Evolutionary conservation across 495 filamentous ascomycete genomes (phyloP), one percentile per base, ranked within the genome.

Genomic region (Hypoxylon cercidicola): DNA sequence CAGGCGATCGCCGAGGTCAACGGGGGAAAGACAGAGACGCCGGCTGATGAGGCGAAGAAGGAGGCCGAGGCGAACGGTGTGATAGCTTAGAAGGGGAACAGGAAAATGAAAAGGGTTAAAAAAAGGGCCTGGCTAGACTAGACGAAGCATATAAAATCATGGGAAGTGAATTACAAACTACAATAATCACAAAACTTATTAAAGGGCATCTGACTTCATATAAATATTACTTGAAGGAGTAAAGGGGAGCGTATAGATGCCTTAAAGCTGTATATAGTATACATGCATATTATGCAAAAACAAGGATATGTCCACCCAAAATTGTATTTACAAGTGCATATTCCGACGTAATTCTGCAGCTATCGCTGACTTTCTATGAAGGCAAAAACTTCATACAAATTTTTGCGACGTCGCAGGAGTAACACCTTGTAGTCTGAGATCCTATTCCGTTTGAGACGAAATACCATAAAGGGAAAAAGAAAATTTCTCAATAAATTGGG

Each of bases 1-100:
- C 75, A 65, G 46, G 88, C 91, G 25, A 67, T 98, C 57, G 76
- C 65, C 3, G 84, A 85, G 58, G 80, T 88, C 16, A 72, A 81
- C 35, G 74, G 74, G 4, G 66, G 68, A 45, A 50, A 52, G 18
- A 44, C 40, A 4, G 21, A 49, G 44, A 58, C 53, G 13, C 60
- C 50, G 12, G 66, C 43, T 6, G 70, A 66, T 13, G 74, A 82
- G 61, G 74, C 73, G 45, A 70, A 69, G 32, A 76, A 57, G 54
- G 72, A 77, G 52, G 34, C 47, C 4, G 55, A 57, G 47, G 78
- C 75, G 34, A 79, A 70, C 58, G 63, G 25, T 4, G 71, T 81
- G 15, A 56, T 79, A 18, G 48, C 68, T 52, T 79, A 75, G 37
- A 58, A 16, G 47, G 19, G 21, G 18, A 16, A 30, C 19, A 46